phyloP scores from a whole-genome alignment of 768 basidiomycete species.

The Ramaria sp. region DNA sequence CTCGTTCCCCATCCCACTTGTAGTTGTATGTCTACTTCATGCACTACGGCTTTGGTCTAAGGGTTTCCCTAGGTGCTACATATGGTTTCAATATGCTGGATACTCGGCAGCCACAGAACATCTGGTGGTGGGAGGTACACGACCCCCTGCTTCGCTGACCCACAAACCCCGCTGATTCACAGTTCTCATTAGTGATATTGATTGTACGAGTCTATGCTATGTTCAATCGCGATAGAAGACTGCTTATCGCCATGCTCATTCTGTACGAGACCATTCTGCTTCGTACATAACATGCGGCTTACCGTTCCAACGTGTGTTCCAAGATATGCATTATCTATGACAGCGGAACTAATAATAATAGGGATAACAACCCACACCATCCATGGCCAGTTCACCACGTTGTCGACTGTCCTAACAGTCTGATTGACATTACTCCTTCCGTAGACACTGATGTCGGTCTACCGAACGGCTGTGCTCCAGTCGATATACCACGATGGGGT shows the following conservation, averaged over 20 bases:
- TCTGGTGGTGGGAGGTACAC: not conserved
- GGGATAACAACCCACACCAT: not conserved
- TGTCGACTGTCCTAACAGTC: not conserved
- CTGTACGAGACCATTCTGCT: not conserved
- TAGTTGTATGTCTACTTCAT: not conserved
- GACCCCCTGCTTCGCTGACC: not conserved
- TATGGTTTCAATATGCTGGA: constrained; percentile 3
- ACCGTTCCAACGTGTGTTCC: no score
- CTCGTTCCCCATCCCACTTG: not conserved
- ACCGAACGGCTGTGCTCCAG: not conserved
- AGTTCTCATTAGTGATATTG: not conserved
- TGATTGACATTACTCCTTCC: not conserved
- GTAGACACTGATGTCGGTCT: not conserved
- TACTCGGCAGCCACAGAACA: not conserved
- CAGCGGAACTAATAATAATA: not conserved
- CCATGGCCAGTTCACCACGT: not conserved
- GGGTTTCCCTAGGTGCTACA: not conserved
- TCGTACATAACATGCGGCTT: not conserved
- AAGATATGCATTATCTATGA: not conserved
- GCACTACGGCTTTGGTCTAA: not conserved
- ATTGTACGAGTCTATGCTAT: constrained; percentile 1
- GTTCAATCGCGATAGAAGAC: not conserved
- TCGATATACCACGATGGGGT: not conserved
- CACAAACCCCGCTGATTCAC: not conserved
- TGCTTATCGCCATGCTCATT: not conserved